These are phyloP conservation scores for Calophaca sinica DNA, from an alignment of 306 rosid species.

Conservation along the genomic window DNA sequence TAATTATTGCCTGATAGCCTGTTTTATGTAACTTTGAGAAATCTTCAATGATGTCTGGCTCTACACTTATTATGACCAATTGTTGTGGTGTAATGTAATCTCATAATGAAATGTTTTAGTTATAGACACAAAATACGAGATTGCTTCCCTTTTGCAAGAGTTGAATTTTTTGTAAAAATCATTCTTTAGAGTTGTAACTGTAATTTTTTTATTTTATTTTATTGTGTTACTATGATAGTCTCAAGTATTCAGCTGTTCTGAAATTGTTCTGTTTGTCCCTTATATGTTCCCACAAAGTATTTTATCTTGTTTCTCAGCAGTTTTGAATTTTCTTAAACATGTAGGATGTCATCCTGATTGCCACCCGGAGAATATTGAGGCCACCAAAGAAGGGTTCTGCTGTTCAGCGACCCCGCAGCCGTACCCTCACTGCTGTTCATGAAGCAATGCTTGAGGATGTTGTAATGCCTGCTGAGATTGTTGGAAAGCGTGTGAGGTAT, in stretches of 20 bases:
- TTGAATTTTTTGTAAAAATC: background rate
- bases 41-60: background rate
- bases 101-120: background rate
- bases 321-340: background rate
- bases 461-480: conserved; percentile 91
- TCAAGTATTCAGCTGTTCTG: background rate
- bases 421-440: conserved; percentile 90
- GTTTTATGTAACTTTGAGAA: background rate
- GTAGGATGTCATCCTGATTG: conserved; percentile 87
- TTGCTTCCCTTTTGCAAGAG: background rate
- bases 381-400: conserved; percentile 97
- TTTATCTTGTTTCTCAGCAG: background rate
- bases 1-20: background rate
- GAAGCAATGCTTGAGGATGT: conserved; percentile 89
- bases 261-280: too few species aligned
- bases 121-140: too few species aligned
- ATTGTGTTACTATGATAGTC: background rate
- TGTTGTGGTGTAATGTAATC: too few species aligned
- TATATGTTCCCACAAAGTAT: background rate
- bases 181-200: background rate
- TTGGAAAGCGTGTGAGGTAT: conserved; percentile 84
- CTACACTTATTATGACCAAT: too few species aligned
- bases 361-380: conserved; percentile 87
- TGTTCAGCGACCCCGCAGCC: conserved; percentile 79
- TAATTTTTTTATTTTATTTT: background rate